These are phyloP conservation scores for Pythium phragmiticola DNA, from an alignment of 352 stramenopile species.

Conservation along the genomic window DNA sequence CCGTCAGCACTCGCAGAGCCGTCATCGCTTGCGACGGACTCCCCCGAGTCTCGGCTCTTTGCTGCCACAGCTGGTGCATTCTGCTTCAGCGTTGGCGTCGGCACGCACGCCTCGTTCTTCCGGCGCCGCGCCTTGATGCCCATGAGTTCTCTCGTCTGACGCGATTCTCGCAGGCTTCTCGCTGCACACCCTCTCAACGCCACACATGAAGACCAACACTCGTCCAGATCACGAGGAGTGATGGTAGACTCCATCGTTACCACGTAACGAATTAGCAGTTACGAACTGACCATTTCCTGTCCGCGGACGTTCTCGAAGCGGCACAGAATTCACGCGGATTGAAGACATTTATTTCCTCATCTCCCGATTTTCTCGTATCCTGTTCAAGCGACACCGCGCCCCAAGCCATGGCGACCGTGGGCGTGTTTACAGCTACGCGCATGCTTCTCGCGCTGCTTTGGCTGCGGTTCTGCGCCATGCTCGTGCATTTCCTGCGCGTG, in stretches of 20 bases:
- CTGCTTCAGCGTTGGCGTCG: conserved; percentile 14
- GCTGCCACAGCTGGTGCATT: conserved; percentile 13
- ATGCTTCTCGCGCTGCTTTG: conserved; percentile 63
- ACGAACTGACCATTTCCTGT: conserved; percentile 2
- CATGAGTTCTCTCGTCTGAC: conserved; percentile 33
- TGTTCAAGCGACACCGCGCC: background rate
- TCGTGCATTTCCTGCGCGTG: conserved; percentile 42
- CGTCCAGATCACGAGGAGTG: background rate
- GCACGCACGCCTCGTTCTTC: conserved; percentile 24
- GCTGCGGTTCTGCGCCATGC: conserved; percentile 60
- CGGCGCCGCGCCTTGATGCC: conserved; percentile 64
- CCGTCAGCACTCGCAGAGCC: conserved; percentile 5
- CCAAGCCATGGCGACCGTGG: conserved; percentile 10
- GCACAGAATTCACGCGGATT: conserved; percentile 6
- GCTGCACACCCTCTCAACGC: background rate
- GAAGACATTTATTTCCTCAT: background rate
- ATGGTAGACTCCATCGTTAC: background rate
- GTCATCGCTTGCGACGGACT: conserved; percentile 22
- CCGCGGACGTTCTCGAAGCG: conserved; percentile 31
- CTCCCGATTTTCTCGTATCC: background rate
- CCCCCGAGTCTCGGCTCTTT: conserved; percentile 4
- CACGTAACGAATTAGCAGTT: conserved; percentile 4
- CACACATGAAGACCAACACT: conserved; percentile 23
- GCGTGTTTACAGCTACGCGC: conserved; percentile 42
- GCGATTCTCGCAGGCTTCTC: conserved; percentile 13